Evolutionary conservation across 2,329 filamentous ascomycete genomes (phyloP).

Genomic region (Chalara sp.): DNA sequence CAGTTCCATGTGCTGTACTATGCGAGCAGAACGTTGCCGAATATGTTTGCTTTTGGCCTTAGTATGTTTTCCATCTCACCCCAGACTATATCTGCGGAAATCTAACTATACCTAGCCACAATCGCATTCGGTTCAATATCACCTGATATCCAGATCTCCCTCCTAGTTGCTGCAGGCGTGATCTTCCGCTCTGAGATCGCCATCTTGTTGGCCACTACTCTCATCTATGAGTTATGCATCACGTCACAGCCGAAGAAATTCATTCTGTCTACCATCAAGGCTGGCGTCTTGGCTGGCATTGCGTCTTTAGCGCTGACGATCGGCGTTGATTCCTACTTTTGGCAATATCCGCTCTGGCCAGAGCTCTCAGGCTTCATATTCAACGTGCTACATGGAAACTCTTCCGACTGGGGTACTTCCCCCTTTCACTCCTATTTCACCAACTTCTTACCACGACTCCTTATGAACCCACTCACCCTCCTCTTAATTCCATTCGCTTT

Average conservation of each 20-base stretch:
- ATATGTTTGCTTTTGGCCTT: slow-evolving; percentile 90
- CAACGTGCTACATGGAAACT: slow-evolving; percentile 79
- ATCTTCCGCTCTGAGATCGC: slow-evolving; percentile 89
- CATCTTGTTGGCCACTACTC: slow-evolving; percentile 65
- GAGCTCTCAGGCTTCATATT: slow-evolving; percentile 85
- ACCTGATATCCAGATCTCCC: slow-evolving; percentile 52
- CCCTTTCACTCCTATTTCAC: slow-evolving; percentile 84
- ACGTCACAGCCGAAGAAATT: slow-evolving; percentile 44
- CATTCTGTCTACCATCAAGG: slow-evolving; percentile 51
- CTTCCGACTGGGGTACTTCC: slow-evolving; percentile 80
- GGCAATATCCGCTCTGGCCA: slow-evolving; percentile 83
- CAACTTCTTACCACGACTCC: slow-evolving; percentile 72
- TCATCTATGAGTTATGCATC: slow-evolving; percentile 54
- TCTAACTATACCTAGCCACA: not conserved
- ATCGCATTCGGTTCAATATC: not conserved
- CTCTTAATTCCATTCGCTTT: slow-evolving; percentile 49
- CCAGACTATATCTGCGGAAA: too few species aligned
- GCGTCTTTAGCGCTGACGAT: slow-evolving; percentile 65
- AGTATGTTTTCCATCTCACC: too few species aligned
- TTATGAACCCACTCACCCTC: slow-evolving; percentile 69
- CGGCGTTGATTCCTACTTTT: slow-evolving; percentile 85
- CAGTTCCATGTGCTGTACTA: slow-evolving; percentile 96
- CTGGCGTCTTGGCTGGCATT: slow-evolving; percentile 56
- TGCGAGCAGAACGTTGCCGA: slow-evolving; percentile 82
- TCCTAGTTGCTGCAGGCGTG: slow-evolving; percentile 73